A percentile compares a stretch with the other conserved stretches of the same genome.
These are phyloP conservation scores for Dendrocalamus latiflorus DNA, from an alignment of 202 grass and related monocot genomes.

Conservation along the genomic window DNA sequence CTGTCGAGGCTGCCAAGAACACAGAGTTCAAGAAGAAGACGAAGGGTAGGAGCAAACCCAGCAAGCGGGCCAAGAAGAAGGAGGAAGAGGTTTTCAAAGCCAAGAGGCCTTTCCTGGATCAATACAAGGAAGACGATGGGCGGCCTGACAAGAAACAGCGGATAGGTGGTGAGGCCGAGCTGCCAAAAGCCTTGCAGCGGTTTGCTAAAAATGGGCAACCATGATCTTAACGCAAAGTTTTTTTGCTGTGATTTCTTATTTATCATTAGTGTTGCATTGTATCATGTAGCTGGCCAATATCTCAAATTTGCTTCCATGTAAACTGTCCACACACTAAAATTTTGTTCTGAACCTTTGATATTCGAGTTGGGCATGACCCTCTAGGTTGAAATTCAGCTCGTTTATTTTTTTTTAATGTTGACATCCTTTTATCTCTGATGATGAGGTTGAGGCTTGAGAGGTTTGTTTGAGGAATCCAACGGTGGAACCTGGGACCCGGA, in stretches of 20 bases:
- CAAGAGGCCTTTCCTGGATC: conserved; percentile 64
- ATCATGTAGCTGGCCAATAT: neutral
- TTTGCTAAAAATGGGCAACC: conserved; percentile 55
- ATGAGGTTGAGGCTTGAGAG: neutral
- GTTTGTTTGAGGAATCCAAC: neutral
- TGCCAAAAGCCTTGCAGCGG: conserved; percentile 76
- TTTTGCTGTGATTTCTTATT: neutral
- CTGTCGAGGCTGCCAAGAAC: conserved; percentile 48
- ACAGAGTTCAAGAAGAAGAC: conserved; percentile 78
- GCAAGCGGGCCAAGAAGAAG: conserved; percentile 70
- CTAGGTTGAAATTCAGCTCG: neutral
- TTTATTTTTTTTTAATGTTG: neutral
- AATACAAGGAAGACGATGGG: conserved; percentile 18
- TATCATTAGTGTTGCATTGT: neutral
- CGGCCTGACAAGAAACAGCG: conserved; percentile 46
- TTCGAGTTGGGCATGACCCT: neutral
- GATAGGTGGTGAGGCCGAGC: conserved; percentile 22
- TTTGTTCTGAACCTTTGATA: neutral
- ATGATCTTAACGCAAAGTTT: neutral
- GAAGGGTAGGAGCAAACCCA: conserved; percentile 92
- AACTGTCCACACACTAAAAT: neutral
- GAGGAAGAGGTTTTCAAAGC: conserved; percentile 67
- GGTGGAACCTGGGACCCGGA: neutral
- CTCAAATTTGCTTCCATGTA: neutral
- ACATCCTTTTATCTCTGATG: neutral